Conservation (phyloP, 116 monocot genomes). For the Iris pallida region DNA sequence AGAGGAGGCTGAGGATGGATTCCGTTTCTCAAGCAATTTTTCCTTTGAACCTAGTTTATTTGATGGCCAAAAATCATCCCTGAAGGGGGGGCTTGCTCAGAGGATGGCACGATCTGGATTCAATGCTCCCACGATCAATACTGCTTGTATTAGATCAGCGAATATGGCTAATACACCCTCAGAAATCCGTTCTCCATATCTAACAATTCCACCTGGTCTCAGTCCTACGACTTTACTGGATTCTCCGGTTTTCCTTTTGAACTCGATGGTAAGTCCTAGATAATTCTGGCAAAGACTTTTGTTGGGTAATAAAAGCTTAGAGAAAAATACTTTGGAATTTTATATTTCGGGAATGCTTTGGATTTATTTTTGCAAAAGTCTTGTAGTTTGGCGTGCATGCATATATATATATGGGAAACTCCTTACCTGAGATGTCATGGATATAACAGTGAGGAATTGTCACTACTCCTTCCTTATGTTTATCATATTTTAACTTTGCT, state of each 20-base stretch:
- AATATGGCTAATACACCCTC: slow-evolving; percentile 20
- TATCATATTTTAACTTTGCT: no score
- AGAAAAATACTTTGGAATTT: neutral
- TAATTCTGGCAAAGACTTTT: no score
- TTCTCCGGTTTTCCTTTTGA: slow-evolving; percentile 35
- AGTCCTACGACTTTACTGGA: slow-evolving; percentile 39
- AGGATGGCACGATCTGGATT: slow-evolving; percentile 47
- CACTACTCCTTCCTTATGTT: no score
- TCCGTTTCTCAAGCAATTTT: slow-evolving; percentile 4
- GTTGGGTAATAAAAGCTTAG: no score
- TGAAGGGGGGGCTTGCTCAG: slow-evolving; percentile 32
- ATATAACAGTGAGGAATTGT: no score
- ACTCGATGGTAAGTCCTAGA: slow-evolving; percentile 23
- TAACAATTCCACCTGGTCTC: slow-evolving; percentile 36
- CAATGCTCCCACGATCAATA: slow-evolving; percentile 38
- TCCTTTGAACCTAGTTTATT: slow-evolving; percentile 3
- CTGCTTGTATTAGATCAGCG: slow-evolving; percentile 9
- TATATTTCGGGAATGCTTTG: neutral
- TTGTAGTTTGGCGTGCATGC: no score
- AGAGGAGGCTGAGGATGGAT: slow-evolving; percentile 5
- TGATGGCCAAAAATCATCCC: slow-evolving; percentile 14
- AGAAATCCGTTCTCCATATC: slow-evolving; percentile 23
- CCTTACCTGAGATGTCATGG: no score
- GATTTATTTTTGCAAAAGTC: neutral
- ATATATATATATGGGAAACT: no score